These are phyloP conservation scores for Ceratobasidium sp. DNA, from an alignment of 1,284 basidiomycete species.

Conservation along the genomic window DNA sequence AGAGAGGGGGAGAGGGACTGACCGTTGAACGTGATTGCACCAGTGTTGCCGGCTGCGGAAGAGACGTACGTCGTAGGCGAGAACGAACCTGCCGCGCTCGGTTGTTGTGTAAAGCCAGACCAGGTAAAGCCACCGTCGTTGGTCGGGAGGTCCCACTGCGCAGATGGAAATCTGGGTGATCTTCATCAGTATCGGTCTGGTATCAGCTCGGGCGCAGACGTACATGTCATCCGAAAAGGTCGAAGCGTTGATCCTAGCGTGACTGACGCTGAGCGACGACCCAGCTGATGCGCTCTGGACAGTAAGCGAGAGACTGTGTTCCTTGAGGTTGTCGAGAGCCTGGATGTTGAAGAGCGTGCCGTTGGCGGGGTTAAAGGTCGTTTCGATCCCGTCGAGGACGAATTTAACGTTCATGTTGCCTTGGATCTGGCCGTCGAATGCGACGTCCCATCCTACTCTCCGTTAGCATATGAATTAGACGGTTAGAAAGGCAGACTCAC, in stretches of 20 bases:
- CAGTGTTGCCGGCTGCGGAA: conserved; percentile 4
- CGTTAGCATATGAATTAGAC: neutral
- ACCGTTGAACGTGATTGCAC: conserved; percentile 20
- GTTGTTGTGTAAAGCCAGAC: conserved; percentile 12
- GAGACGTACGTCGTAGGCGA: conserved; percentile 35
- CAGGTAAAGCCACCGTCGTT: conserved; percentile 19
- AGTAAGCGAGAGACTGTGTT: neutral
- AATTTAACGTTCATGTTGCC: conserved; percentile 9
- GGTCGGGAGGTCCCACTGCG: conserved; percentile 10
- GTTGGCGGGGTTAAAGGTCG: neutral
- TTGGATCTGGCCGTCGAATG: conserved; percentile 28
- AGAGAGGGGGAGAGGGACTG: neutral
- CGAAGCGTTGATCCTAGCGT: conserved; percentile 28
- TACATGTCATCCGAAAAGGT: conserved; percentile 19
- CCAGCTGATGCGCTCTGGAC: conserved; percentile 10
- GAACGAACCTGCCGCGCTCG: conserved; percentile 14
- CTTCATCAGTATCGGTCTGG: neutral
- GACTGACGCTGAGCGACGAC: conserved; percentile 8
- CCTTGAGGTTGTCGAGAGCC: neutral
- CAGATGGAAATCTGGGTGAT: neutral
- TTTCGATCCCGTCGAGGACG: conserved; percentile 9
- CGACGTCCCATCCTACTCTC: conserved; percentile 10
- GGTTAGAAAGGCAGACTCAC: neutral
- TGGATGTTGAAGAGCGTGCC: conserved; percentile 8
- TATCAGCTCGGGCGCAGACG: neutral